Conservation (phyloP, 768 basidiomycete genomes). For the Pleurotus salmoneostramineus region DNA sequence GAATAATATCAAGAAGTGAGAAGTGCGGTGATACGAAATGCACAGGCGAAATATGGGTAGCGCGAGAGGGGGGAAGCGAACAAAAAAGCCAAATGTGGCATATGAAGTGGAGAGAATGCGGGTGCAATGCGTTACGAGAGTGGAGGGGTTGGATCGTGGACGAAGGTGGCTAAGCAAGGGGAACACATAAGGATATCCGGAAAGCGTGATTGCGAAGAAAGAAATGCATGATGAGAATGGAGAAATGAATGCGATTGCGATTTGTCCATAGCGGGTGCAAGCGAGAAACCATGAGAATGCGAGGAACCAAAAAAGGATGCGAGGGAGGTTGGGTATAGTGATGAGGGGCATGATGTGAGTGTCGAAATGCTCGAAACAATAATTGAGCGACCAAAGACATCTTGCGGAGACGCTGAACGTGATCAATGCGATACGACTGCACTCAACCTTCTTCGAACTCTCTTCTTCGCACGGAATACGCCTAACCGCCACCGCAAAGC, state of each 20-base stretch:
- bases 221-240: constrained; percentile 1
- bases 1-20: neutral
- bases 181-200: constrained; percentile 7
- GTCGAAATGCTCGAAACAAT: constrained; percentile 6
- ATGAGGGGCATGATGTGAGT: neutral
- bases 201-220: neutral
- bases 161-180: neutral
- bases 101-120: constrained; percentile 4
- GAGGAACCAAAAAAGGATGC: neutral
- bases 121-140: neutral
- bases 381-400: neutral
- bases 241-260: constrained; percentile 1
- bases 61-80: neutral
- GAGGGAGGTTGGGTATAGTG: constrained; percentile 1
- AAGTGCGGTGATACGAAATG: constrained; percentile 3
- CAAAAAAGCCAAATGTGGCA: neutral
- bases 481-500: constrained; percentile 51
- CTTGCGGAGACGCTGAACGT: neutral
- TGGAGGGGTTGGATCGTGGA: neutral
- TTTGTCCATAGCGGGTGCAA: constrained; percentile 4
- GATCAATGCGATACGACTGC: constrained; percentile 1
- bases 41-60: constrained; percentile 4
- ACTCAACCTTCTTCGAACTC: constrained; percentile 6
- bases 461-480: constrained; percentile 45
- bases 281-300: neutral